A percentile compares a stretch with the other conserved stretches of the same genome.
These are phyloP conservation scores for Ophiostoma angusticollis DNA, from an alignment of 2,329 filamentous ascomycete species.

Conservation along the genomic window DNA sequence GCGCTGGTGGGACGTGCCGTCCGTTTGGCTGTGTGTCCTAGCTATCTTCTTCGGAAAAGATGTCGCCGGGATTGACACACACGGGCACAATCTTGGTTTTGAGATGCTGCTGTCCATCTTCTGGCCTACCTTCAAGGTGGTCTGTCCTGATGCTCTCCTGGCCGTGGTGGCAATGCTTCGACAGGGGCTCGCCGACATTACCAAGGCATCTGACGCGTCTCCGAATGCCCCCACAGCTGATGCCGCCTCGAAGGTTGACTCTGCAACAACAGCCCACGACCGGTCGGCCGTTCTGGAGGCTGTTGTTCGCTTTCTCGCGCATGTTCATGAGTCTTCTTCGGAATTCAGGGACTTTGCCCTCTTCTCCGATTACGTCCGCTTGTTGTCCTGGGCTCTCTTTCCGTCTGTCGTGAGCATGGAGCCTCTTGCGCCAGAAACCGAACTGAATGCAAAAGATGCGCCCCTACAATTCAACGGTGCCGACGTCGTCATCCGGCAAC, in stretches of 20 bases:
- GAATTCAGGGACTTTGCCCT: slow-evolving; percentile 74
- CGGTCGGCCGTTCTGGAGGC: slow-evolving; percentile 59
- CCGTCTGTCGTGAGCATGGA: slow-evolving; percentile 81
- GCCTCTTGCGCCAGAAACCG: slow-evolving; percentile 67
- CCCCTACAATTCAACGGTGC: slow-evolving; percentile 73
- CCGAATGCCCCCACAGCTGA: not conserved
- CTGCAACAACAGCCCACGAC: slow-evolving; percentile 21
- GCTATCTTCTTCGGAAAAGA: slow-evolving; percentile 79
- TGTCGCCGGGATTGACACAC: slow-evolving; percentile 57
- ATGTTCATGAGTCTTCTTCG: slow-evolving; percentile 62
- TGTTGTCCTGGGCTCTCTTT: slow-evolving; percentile 69
- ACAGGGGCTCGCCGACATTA: slow-evolving; percentile 61
- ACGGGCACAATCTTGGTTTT: slow-evolving; percentile 34
- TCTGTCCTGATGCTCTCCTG: slow-evolving; percentile 64
- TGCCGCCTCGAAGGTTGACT: not conserved
- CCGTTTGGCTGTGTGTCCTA: slow-evolving; percentile 79
- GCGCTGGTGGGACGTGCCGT: slow-evolving; percentile 77
- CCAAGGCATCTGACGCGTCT: slow-evolving; percentile 48
- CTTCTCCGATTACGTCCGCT: slow-evolving; percentile 67
- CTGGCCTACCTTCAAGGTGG: slow-evolving; percentile 46
- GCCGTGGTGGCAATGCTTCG: slow-evolving; percentile 82
- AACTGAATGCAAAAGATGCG: slow-evolving; percentile 73
- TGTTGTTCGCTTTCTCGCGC: slow-evolving; percentile 64
- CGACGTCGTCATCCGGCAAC: slow-evolving; percentile 70
- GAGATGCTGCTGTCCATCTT: slow-evolving; percentile 56